Percentiles rank a stretch among this genome's conserved stretches.
These are phyloP conservation scores for Pholiota molesta DNA, from an alignment of 768 basidiomycete genomes.

Conservation along the genomic window DNA sequence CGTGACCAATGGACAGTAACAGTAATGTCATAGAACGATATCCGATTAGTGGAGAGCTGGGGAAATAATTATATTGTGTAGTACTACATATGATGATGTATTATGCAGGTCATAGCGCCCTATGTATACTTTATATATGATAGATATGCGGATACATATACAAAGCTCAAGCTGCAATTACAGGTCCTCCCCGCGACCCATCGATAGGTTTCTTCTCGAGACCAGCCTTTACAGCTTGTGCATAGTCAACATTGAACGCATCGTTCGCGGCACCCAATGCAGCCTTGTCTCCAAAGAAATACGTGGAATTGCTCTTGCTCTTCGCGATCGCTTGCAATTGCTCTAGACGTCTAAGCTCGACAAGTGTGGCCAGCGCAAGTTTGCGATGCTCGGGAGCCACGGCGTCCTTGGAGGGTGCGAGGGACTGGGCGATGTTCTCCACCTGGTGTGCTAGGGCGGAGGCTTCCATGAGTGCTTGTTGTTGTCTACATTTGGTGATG, in stretches of 20 bases:
- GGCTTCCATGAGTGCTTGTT: constrained; percentile 49
- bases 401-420: constrained; percentile 33
- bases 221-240: constrained; percentile 44
- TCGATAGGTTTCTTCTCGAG: constrained; percentile 6
- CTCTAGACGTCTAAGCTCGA: constrained; percentile 53
- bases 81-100: too few species aligned
- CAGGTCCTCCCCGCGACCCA: neutral
- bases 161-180: neutral
- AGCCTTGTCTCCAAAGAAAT: constrained; percentile 55
- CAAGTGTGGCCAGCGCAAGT: constrained; percentile 42
- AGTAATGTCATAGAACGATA: too few species aligned
- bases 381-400: constrained; percentile 37
- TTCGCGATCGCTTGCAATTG: constrained; percentile 55
- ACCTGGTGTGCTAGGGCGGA: constrained; percentile 52
- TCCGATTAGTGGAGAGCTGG: too few species aligned
- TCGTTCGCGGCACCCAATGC: constrained; percentile 36
- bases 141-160: neutral
- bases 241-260: constrained; percentile 52
- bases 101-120: too few species aligned
- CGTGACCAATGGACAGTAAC: too few species aligned
- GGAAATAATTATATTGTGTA: too few species aligned
- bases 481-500: constrained; percentile 28
- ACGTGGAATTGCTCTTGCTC: constrained; percentile 54
- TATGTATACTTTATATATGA: too few species aligned
- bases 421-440: constrained; percentile 43